Percentiles rank a stretch among this genome's conserved stretches.
These are phyloP conservation scores for Colletotrichum camelliae DNA, from an alignment of 2,329 filamentous ascomycete species.

Conservation along the genomic window DNA sequence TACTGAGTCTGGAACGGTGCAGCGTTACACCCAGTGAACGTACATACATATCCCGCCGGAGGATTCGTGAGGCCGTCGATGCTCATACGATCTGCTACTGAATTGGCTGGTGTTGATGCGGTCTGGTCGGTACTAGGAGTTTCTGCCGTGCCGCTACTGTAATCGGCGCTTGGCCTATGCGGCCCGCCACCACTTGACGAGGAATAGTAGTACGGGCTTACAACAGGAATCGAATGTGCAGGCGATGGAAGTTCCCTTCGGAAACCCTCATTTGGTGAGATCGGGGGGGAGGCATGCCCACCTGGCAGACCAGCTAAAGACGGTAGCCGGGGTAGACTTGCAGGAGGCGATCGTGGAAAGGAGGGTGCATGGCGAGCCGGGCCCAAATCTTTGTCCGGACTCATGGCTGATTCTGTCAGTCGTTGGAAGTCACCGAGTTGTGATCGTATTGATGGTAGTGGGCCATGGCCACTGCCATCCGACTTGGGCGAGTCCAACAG, in stretches of 20 bases:
- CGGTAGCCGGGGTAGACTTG: slow-evolving; percentile 33
- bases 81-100: slow-evolving; percentile 59
- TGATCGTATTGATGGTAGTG: slow-evolving; percentile 43
- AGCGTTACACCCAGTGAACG: slow-evolving; percentile 68
- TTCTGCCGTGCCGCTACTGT: slow-evolving; percentile 49
- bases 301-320: slow-evolving; percentile 25
- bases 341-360: slow-evolving; percentile 41
- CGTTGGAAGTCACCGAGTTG: slow-evolving; percentile 40
- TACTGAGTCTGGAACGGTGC: slow-evolving; percentile 78
- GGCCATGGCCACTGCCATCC: slow-evolving; percentile 37
- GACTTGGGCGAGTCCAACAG: slow-evolving; percentile 39
- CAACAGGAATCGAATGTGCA: slow-evolving; percentile 40
- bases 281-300: slow-evolving; percentile 45
- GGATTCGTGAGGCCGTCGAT: slow-evolving; percentile 63
- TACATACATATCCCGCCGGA: slow-evolving; percentile 63
- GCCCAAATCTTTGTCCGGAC: slow-evolving; percentile 36
- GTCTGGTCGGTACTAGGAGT: slow-evolving; percentile 52
- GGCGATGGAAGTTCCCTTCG: slow-evolving; percentile 54
- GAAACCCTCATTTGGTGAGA: slow-evolving; percentile 54
- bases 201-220: slow-evolving; percentile 43
- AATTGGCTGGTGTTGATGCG: slow-evolving; percentile 45
- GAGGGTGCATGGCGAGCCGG: slow-evolving; percentile 27
- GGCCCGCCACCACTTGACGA: slow-evolving; percentile 33
- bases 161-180: slow-evolving; percentile 45
- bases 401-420: slow-evolving; percentile 32